A percentile compares a stretch with the other conserved stretches of the same genome.
Conservation (phyloP, 139 green algal species). For the Tetraselmis chui region DNA sequence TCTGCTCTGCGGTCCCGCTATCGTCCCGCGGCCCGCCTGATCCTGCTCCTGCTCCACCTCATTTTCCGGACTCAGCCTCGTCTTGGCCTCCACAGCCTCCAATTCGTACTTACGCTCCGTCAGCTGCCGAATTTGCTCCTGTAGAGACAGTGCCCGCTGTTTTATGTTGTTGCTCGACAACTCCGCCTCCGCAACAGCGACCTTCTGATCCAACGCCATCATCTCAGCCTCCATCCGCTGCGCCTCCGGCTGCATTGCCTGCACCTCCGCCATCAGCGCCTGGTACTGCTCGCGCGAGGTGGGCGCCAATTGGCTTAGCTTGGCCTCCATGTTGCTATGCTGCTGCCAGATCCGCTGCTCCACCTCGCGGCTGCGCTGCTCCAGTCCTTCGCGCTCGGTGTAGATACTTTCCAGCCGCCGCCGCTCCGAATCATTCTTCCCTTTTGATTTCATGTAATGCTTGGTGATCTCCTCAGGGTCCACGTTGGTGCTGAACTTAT, state of each 20-base stretch:
- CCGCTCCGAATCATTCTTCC: constrained; percentile 46
- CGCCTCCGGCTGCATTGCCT: constrained; percentile 1
- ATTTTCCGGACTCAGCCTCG: constrained; percentile 50
- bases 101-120: constrained; percentile 55
- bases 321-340: constrained; percentile 39
- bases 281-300: constrained; percentile 43
- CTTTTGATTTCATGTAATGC: constrained; percentile 32
- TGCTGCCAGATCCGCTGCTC: constrained; percentile 46
- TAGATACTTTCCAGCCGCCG: constrained; percentile 49
- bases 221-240: constrained; percentile 39
- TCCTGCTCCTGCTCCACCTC: constrained; percentile 42
- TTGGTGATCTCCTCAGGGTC: constrained; percentile 26
- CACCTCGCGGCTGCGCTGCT: constrained; percentile 24
- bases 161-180: constrained; percentile 56
- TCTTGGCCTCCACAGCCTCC: constrained; percentile 41
- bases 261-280: constrained; percentile 30
- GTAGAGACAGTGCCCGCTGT: constrained; percentile 46
- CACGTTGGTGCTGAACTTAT: constrained; percentile 31
- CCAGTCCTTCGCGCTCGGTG: constrained; percentile 41
- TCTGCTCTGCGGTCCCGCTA: too few relatives aligned
- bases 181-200: constrained; percentile 39
- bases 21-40: too few relatives aligned
- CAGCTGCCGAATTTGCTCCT: constrained; percentile 50
- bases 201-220: constrained; percentile 38
- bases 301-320: constrained; percentile 39